Conservation (phyloP, 805 yeast genomes). For the Maudiozyma barnettii region DNA sequence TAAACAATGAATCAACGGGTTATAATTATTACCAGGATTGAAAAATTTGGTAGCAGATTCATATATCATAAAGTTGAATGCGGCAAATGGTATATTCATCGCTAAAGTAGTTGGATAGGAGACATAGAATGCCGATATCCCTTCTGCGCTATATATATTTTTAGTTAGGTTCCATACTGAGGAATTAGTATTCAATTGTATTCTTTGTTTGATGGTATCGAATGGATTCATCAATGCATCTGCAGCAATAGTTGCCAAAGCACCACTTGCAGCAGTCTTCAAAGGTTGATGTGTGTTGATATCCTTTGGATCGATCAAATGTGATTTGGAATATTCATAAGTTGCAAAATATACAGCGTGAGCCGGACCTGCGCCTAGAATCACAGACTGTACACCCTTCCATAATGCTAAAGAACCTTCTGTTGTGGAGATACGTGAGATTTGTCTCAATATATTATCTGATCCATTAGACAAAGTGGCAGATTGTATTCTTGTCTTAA, state of each 20-base stretch:
- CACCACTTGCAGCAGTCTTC: slow-evolving; percentile 81
- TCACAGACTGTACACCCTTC: slow-evolving; percentile 89
- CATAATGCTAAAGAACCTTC: slow-evolving; percentile 87
- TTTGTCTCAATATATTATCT: slow-evolving; percentile 46
- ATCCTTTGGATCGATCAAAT: slow-evolving; percentile 29
- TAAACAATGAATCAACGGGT: slow-evolving; percentile 85
- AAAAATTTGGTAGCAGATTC: slow-evolving; percentile 70
- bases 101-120: slow-evolving; percentile 90
- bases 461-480: slow-evolving; percentile 16
- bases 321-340: slow-evolving; percentile 59
- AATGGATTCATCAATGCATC: slow-evolving; percentile 98
- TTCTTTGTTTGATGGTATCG: slow-evolving; percentile 89
- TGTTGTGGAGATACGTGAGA: slow-evolving; percentile 65
- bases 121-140: slow-evolving; percentile 72
- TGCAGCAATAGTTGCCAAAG: slow-evolving; percentile 83
- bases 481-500: slow-evolving; percentile 87
- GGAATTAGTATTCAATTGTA: slow-evolving; percentile 49
- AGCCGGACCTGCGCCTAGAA: slow-evolving; percentile 98
- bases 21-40: slow-evolving; percentile 70
- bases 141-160: slow-evolving; percentile 50
- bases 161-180: slow-evolving; percentile 24
- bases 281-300: slow-evolving; percentile 51
- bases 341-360: slow-evolving; percentile 96
- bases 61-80: slow-evolving; percentile 85
- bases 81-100: slow-evolving; percentile 91